A percentile compares a stretch with the other conserved stretches of the same genome.
phyloP scores from a whole-genome alignment of 169 alveolate genomes.

The Eimeria mitis region DNA sequence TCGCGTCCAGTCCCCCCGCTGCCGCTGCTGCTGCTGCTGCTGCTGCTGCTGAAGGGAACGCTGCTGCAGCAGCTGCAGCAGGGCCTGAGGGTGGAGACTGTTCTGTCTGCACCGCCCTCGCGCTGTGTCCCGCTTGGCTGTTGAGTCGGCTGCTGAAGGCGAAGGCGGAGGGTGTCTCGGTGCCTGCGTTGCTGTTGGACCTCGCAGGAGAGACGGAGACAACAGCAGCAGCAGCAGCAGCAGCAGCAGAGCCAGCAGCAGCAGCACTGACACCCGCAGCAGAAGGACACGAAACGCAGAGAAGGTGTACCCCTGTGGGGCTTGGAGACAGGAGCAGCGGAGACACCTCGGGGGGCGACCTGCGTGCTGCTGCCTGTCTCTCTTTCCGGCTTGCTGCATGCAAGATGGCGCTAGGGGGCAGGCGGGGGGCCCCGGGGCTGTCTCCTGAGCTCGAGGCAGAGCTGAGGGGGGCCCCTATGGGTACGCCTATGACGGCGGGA shows the following conservation, averaged over 20 bases:
- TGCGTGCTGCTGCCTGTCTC: neutral
- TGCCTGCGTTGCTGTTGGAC: slow-evolving; percentile 12
- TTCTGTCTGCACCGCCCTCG: neutral
- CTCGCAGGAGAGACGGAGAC: slow-evolving; percentile 40
- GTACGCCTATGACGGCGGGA: neutral
- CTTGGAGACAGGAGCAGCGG: neutral
- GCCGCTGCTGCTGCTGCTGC: neutral
- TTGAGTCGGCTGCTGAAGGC: slow-evolving; percentile 18
- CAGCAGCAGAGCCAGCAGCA: too few species aligned
- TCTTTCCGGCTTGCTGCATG: neutral
- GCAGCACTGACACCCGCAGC: too few species aligned
- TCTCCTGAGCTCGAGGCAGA: neutral
- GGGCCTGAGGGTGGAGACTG: neutral
- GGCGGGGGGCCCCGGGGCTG: neutral
- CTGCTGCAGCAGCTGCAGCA: neutral
- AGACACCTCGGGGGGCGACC: neutral
- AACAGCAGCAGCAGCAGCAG: neutral
- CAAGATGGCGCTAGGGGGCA: neutral
- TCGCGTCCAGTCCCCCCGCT: neutral
- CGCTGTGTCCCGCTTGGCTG: slow-evolving; percentile 47
- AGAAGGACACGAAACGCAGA: neutral
- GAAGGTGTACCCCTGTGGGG: neutral
- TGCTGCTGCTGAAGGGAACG: neutral
- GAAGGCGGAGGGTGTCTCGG: slow-evolving; percentile 54
- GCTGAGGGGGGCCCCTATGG: neutral